Base-by-base conservation (phyloP, 768 basidiomycete species). In the Pleurotus tuber-regium region DNA sequence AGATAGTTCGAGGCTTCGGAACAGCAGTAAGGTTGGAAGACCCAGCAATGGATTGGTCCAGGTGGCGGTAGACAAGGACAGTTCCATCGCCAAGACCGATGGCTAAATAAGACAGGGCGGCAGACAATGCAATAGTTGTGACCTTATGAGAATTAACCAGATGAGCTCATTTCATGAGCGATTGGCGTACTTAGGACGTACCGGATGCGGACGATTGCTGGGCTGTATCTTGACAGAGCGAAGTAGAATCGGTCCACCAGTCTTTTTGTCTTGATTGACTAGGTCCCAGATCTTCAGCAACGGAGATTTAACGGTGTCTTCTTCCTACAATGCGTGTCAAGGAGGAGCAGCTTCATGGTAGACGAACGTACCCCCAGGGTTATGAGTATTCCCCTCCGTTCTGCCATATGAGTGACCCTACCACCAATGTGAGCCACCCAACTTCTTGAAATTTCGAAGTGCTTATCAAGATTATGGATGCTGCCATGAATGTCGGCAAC, bases 61-160 rank as follows among this genome's bases (percentile, higher is more conserved):
- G 74, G 62, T 98, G 92, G 5, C 92, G 84, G 64, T 92, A 96
- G 12, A 97, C 75, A 7, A 98, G 76, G 12, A 97, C 95, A 0
- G 90, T 90, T 21, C 97, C 97, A 61, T 98, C 95, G 4, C 86
- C 93, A n/a, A 98, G 80, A 11, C 95, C 97, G 33, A 98, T 80
- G 4, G 95, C 87, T 21, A 99, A 82, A 65, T 94, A 90, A 0
- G 89, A 82, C 3, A 97, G 75, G 14, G 79, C 78, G 4, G 82
- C 70, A 0, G 95, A 89, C 18, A 94, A 71, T 0, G 94, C 90
- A 35, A 97, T 72, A 1, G 87, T 81, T 2, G 91, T 84, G 9
- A 95, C 83, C 82, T 89, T 63, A n/a, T n/a, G 54, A 43, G 18
- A 38, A 28, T 39, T 38, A 55, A 53, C n/a, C n/a, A n/a, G n/a